These are phyloP conservation scores for Aciculosporium take DNA, from an alignment of 2,329 filamentous ascomycete species.

Conservation along the genomic window DNA sequence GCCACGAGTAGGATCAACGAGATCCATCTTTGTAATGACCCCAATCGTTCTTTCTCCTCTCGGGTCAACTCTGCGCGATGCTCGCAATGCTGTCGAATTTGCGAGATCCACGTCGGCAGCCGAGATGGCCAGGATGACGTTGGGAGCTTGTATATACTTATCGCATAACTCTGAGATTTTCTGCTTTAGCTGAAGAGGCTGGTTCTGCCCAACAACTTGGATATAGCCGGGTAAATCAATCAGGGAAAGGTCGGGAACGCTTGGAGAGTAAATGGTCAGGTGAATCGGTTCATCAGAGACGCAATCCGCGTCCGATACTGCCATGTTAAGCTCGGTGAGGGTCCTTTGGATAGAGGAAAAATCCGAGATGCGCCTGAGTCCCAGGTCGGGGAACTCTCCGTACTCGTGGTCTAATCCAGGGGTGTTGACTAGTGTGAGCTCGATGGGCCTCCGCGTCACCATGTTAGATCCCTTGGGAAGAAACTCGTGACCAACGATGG, in stretches of 20 bases:
- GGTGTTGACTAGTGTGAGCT: slow-evolving; percentile 90
- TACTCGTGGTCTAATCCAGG: slow-evolving; percentile 78
- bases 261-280: slow-evolving; percentile 85
- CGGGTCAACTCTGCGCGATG: slow-evolving; percentile 83
- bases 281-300: slow-evolving; percentile 96
- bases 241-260: slow-evolving; percentile 86
- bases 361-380: slow-evolving; percentile 78
- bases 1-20: slow-evolving; percentile 74
- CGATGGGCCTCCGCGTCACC: slow-evolving; percentile 91
- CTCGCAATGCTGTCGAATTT: slow-evolving; percentile 83
- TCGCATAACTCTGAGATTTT: slow-evolving; percentile 95
- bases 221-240: slow-evolving; percentile 97
- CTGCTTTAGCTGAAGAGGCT: slow-evolving; percentile 81
- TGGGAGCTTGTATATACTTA: slow-evolving; percentile 93
- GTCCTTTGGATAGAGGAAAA: slow-evolving; percentile 88
- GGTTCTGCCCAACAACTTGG: slow-evolving; percentile 82
- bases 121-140: slow-evolving; percentile 93
- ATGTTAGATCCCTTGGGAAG: slow-evolving; percentile 97
- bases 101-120: slow-evolving; percentile 94
- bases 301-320: slow-evolving; percentile 80
- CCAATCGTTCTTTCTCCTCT: slow-evolving; percentile 92
- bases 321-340: slow-evolving; percentile 84
- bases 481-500: slow-evolving; percentile 96
- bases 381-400: slow-evolving; percentile 88
- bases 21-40: slow-evolving; percentile 98